Base-by-base conservation (phyloP, 2,329 filamentous ascomycete genomes). In the Diplodia scrobiculata region DNA sequence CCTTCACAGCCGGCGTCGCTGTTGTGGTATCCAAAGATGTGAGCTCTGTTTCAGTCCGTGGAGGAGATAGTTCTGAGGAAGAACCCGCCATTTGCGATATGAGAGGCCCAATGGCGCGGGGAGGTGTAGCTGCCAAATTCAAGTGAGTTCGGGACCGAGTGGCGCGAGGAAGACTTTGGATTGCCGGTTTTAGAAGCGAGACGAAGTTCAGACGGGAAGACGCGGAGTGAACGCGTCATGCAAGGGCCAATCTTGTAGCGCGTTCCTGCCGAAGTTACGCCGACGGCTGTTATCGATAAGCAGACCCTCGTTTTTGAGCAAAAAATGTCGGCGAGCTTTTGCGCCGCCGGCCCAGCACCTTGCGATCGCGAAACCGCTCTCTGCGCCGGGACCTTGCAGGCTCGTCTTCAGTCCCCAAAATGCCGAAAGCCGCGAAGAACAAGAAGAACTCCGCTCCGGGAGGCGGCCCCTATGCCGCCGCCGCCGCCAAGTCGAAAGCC, bases 401-500 rank as follows among this genome's bases (percentile, higher is more conserved):
- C 10, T 11, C 11, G 36, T 32, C 1, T 11, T 27, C 52, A 10
- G 59, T 34, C 27, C 50, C 48, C 70, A 77, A 65, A 4, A 83
- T 83, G 81, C 79, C 80, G n/a, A 83, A 82, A 67, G 68, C 73
- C 13, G 72, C 73, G 27, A 73, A 75, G 74, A 73, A 71, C 72
- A 77, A 71, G 73, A 76, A 71, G 75, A 78, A 73, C 70, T 72
- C 69, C 62, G 71, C 69, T 66, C 66, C 71, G 50, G 78, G 79
- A 68, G 69, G 74, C 54, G 78, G 79, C 10, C 81, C 81, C 0
- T 83, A 83, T 67, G 72, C 79, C 2, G 80, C 79, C 3, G 76
- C 79, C 3, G 75, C 67, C n/a, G 69, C 73, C 63, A 86, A 86
- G 76, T 74, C 81, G 25, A 77, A 79, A 47, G 79, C 81, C 5